Base-by-base conservation (phyloP, 768 basidiomycete genomes). In the Mycena leptocephala region DNA sequence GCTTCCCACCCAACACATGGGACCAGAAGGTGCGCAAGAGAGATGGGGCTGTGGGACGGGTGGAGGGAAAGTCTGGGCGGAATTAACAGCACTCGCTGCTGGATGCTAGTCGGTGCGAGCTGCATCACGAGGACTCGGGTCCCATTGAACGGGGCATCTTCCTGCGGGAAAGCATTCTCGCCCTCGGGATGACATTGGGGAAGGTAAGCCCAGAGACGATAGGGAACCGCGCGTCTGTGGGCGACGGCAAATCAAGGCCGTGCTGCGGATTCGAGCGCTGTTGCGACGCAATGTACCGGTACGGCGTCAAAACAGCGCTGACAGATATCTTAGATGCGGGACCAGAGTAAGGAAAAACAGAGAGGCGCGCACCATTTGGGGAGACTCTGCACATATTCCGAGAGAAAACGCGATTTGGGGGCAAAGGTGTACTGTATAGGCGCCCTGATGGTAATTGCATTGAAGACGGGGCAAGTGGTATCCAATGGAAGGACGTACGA, bases 191-290 rank as follows among this genome's bases (percentile, higher is more conserved):
- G 5, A 51, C 62, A 10, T 62, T 28, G 7, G 70, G 70, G 37
- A 72, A 72, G 9, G 35, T 37, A 10, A 64, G 62, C 9, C 70
- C 62, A 8, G 26, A 41, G 13, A 35, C 7, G 32, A 72, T 20
- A 1, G 62, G 70, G 39, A 72, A 72, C 14, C 70, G 70, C 35
- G n/a, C 62, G 37, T 72, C 70, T 20, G 35, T 32, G 26, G 30
- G 5, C 18, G 26, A 18, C 5, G 28, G 33, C 3, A 53, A 35
- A 3, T 32, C 32, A 13, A 30, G 22, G 26, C 35, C 11, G 28
- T 30, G n/a, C 43, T 16, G 55, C 10, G 33, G 28, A 30, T 24
- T 43, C 56, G 56, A 46, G 68, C 41, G 70, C 70, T 33, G 46
- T 1, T 26, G 16, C 2, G 61, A 63, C 13, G 70, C 35, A 22